Conservation (phyloP, 805 yeast genomes). For the Saturnispora silvae region DNA sequence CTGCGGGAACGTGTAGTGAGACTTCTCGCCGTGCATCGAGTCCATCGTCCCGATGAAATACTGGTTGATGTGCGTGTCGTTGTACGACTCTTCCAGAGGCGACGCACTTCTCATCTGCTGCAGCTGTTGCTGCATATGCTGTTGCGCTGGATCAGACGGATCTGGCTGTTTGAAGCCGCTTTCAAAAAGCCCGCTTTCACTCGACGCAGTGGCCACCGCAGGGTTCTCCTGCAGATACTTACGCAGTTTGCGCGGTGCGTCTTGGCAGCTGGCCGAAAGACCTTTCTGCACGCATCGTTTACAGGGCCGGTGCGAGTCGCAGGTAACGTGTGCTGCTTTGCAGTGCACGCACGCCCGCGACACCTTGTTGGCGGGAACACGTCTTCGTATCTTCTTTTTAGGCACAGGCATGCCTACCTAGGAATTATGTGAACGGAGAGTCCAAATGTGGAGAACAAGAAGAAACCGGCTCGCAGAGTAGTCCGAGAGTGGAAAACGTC, state of each 20-base stretch:
- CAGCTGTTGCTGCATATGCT: no score
- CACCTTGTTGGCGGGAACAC: constrained; percentile 49
- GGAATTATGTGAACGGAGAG: no score
- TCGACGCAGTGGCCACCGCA: constrained; percentile 23
- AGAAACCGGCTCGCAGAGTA: no score
- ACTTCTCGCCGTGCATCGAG: constrained; percentile 27
- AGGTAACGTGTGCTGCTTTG: constrained; percentile 83
- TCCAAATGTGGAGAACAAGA: no score
- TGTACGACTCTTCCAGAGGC: constrained; percentile 27
- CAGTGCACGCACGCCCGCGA: constrained; percentile 86
- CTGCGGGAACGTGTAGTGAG: constrained; percentile 49
- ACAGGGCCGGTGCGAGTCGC: constrained; percentile 62
- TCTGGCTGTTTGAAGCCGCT: constrained; percentile 3
- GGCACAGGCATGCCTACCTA: no score
- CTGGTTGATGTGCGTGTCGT: constrained; percentile 51
- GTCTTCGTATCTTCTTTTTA: constrained; percentile 9
- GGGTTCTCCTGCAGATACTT: constrained; percentile 67
- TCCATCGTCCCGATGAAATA: constrained; percentile 47
- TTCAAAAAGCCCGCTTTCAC: not conserved
- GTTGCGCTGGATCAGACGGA: no score
- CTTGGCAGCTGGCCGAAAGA: constrained; percentile 59
- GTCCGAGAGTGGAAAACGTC: no score
- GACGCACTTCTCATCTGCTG: not conserved
- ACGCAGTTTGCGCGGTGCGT: constrained; percentile 81
- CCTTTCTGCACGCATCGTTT: constrained; percentile 66